Conservation (phyloP, 352 stramenopile species). For the Stramenopiles sp. region DNA sequence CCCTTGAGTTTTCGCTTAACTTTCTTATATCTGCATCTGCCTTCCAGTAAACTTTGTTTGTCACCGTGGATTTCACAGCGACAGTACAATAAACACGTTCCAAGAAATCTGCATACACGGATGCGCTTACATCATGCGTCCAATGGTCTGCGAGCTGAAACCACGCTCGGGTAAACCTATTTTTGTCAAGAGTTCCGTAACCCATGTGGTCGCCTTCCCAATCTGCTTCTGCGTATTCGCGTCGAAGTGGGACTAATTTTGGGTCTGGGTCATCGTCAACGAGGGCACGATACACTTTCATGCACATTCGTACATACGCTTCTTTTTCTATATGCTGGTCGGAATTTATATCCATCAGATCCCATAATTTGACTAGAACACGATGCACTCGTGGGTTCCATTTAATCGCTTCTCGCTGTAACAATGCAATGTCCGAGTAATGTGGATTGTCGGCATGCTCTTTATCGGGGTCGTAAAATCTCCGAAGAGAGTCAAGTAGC, state of each 20-base stretch:
- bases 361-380: not conserved
- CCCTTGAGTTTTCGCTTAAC: not conserved
- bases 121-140: not conserved
- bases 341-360: not conserved
- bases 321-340: not conserved
- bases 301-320: not conserved
- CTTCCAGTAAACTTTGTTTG: not conserved
- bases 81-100: not conserved
- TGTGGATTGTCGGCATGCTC: not conserved
- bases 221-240: not conserved
- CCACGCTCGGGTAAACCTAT: not conserved
- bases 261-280: not conserved
- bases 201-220: not conserved
- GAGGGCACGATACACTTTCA: not conserved
- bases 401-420: not conserved
- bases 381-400: not conserved
- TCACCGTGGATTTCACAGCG: not conserved
- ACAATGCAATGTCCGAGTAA: not conserved
- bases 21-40: not conserved
- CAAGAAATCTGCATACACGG: not conserved
- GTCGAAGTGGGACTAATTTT: not conserved
- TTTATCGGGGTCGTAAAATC: not conserved
- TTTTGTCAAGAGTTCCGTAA: not conserved
- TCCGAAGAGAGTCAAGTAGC: not conserved
- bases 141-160: not conserved